phyloP scores from a whole-genome alignment of 1,139 yeast species.

The Yueomyces sp. region DNA sequence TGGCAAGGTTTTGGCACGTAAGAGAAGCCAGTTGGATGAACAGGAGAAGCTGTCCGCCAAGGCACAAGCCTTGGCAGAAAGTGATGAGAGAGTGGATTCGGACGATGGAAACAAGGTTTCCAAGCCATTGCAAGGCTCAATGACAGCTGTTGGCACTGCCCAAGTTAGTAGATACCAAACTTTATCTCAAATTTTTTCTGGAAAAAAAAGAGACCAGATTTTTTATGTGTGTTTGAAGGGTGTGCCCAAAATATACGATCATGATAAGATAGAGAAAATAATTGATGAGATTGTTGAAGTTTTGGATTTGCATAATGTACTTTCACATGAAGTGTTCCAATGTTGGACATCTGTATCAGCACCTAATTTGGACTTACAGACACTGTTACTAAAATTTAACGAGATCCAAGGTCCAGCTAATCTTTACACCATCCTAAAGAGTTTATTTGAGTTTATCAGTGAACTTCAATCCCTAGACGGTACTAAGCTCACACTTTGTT shows the following conservation, averaged over 20 bases:
- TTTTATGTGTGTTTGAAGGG: slow-evolving; percentile 12
- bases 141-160: no score
- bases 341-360: slow-evolving; percentile 6
- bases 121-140: no score
- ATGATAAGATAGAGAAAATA: slow-evolving; percentile 5
- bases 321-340: slow-evolving; percentile 1
- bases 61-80: not conserved
- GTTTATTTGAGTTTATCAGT: no score
- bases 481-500: no score
- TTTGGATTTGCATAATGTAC: no score
- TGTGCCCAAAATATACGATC: slow-evolving; percentile 5
- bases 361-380: not conserved
- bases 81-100: not conserved
- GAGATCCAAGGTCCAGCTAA: not conserved
- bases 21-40: not conserved
- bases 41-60: not conserved
- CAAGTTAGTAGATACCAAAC: no score
- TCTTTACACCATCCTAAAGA: not conserved
- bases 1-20: not conserved
- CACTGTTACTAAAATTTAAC: not conserved
- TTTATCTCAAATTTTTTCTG: no score
- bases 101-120: not conserved
- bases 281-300: not conserved
- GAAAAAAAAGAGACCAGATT: slow-evolving; percentile 9
- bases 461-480: no score